Evolutionary conservation across 768 basidiomycete species (phyloP), one percentile per base, ranked within the genome.

Genomic region (button mushroom (Agaricus bisporus)): DNA sequence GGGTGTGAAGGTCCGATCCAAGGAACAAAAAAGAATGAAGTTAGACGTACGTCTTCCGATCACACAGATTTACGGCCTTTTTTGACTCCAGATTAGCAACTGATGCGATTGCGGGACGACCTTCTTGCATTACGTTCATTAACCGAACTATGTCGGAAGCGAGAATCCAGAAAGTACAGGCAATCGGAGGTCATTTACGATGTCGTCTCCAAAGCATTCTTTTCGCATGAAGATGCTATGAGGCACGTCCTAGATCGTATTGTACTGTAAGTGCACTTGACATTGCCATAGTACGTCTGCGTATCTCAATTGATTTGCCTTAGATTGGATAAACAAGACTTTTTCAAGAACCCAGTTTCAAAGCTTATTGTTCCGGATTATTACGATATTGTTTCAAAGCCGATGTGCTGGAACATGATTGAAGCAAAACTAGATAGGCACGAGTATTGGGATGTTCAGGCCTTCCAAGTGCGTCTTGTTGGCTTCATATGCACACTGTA

Each of bases 401-500:
- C 97, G 0, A 97, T 97, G 91, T 87, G 86, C 56, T 94, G 95
- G 84, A 76, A 75, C 11, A 76, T 75, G 26, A 95, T 99, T 62
- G 86, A 91, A 43, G 68, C 70, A 26, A 95, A 91, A 66, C 72
- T 99, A 28, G 88, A 95, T 48, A 74, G 76, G 35, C 86, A 91
- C 55, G 81, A 87, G 62, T 98, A 98, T 67, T 83, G 85, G 74
- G 83, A 90, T 62, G 66, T 88, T 0, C 74, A 83, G 29, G 67
- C 78, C 4, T 95, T 98, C 71, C 81, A 83, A 68, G 91, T 83
- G 58, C 14, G 70, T 56, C 17, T 59, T 0, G 39, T 49, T 48
- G 17, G 2, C 32, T 41, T 56, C 36, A 43, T 39, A 12, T 32
- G 11, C 2, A 4, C n/a, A 7, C 17, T 42, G 17, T 11, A n/a